phyloP scores from a whole-genome alignment of 1,284 basidiomycete genomes.

The Boletellus deceptivus region DNA sequence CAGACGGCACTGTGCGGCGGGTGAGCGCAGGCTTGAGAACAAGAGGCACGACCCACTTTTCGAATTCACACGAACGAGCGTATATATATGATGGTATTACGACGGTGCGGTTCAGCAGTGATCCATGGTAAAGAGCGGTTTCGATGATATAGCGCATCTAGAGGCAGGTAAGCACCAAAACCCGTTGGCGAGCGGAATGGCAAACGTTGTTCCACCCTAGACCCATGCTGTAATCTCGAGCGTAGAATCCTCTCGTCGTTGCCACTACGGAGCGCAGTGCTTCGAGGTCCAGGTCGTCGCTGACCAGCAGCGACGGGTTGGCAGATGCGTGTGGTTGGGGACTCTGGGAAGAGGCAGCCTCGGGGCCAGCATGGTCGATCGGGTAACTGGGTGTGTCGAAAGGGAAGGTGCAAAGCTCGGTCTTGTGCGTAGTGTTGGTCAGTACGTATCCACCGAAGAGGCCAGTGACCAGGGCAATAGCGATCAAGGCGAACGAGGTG shows the following conservation, averaged over 20 bases:
- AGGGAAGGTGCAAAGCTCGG: slow-evolving; percentile 22
- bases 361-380: neutral
- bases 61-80: slow-evolving; percentile 40
- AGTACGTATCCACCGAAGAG: slow-evolving; percentile 30
- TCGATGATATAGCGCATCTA: slow-evolving; percentile 43
- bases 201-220: slow-evolving; percentile 36
- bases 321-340: neutral
- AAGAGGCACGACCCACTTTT: slow-evolving; percentile 24
- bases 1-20: slow-evolving; percentile 27
- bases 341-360: neutral
- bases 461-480: slow-evolving; percentile 23
- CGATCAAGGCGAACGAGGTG: slow-evolving; percentile 17
- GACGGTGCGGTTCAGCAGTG: slow-evolving; percentile 37
- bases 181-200: neutral
- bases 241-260: slow-evolving; percentile 30
- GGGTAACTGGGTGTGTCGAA: slow-evolving; percentile 4
- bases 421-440: slow-evolving; percentile 11
- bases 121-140: slow-evolving; percentile 38
- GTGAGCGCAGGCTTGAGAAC: neutral
- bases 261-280: slow-evolving; percentile 21
- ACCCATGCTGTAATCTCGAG: slow-evolving; percentile 33
- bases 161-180: slow-evolving; percentile 9
- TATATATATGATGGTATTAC: slow-evolving; percentile 41
- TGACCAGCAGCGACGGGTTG: slow-evolving; percentile 14
- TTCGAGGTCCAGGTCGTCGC: slow-evolving; percentile 22